Conservation (phyloP, 2,329 filamentous ascomycete species). For the Penicillium sp. region DNA sequence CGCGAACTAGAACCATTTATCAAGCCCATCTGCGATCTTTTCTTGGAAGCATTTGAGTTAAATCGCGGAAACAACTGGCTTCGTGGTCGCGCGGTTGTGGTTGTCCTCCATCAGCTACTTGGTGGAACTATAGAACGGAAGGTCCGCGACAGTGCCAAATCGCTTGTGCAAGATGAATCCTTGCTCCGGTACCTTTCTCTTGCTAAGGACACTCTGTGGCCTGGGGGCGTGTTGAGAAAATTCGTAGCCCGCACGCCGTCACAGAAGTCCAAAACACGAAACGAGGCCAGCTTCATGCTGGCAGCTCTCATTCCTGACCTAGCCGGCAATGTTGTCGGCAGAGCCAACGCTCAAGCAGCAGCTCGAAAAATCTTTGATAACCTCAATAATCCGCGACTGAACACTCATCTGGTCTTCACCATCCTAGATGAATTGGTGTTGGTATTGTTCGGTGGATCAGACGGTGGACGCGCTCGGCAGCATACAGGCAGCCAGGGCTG, state of each 20-base stretch:
- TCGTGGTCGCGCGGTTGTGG: slow-evolving; percentile 87
- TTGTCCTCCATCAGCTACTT: slow-evolving; percentile 91
- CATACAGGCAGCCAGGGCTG: not conserved
- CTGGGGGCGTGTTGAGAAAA: slow-evolving; percentile 49
- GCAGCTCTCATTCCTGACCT: slow-evolving; percentile 87
- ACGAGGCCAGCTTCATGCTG: slow-evolving; percentile 84
- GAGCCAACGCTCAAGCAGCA: slow-evolving; percentile 85
- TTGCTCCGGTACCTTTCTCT: slow-evolving; percentile 71
- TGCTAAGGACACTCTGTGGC: slow-evolving; percentile 78
- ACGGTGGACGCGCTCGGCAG: slow-evolving; percentile 13
- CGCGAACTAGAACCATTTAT: slow-evolving; percentile 90
- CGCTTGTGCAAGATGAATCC: slow-evolving; percentile 71
- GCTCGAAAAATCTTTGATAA: slow-evolving; percentile 85
- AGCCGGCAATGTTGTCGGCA: slow-evolving; percentile 86
- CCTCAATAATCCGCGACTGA: slow-evolving; percentile 84
- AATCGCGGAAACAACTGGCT: slow-evolving; percentile 97
- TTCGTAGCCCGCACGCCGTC: slow-evolving; percentile 57
- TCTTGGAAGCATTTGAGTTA: slow-evolving; percentile 90
- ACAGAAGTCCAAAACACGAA: slow-evolving; percentile 75
- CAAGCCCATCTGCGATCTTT: slow-evolving; percentile 96
- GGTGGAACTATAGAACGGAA: slow-evolving; percentile 96
- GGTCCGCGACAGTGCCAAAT: slow-evolving; percentile 76
- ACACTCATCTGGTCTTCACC: slow-evolving; percentile 69
- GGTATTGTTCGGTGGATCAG: slow-evolving; percentile 54
- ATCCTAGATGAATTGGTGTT: slow-evolving; percentile 67